Evolutionary conservation across 257 asterid species (phyloP).

Genomic region (Voacanga thouarsii): DNA sequence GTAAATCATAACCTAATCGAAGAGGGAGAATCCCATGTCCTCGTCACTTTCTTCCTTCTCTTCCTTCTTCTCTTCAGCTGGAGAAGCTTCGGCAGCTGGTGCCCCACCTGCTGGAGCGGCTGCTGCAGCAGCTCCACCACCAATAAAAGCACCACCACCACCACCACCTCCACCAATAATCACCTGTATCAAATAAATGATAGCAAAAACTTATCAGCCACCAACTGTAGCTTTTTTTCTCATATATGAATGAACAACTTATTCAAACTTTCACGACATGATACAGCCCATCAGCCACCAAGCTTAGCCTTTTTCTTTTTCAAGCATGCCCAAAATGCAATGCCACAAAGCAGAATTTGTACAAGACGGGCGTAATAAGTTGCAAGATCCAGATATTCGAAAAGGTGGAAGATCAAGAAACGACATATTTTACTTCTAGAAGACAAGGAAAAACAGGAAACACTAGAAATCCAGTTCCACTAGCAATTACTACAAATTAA

Average conservation of each 20-base stretch:
- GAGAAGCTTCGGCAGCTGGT: conserved; percentile 54
- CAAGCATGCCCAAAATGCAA: background rate
- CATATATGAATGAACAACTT: no score
- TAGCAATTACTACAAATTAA: background rate
- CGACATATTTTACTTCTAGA: no score
- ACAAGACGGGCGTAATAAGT: background rate
- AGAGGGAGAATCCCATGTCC: conserved; percentile 63
- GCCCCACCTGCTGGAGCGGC: no score
- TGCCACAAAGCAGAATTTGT: no score
- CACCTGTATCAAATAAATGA: conserved; percentile 40
- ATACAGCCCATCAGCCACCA: background rate
- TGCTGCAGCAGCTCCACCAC: no score
- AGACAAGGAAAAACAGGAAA: background rate
- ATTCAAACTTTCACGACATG: background rate
- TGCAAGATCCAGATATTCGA: background rate
- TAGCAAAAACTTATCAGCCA: no score
- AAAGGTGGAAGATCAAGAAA: no score
- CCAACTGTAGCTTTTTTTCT: no score
- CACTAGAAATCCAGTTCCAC: background rate
- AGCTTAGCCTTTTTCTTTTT: background rate
- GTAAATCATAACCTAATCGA: conserved; percentile 27
- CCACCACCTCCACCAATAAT: conserved; percentile 64
- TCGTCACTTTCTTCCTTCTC: conserved; percentile 78
- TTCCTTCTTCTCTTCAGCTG: conserved; percentile 64
- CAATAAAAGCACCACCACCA: conserved; percentile 47